These are phyloP conservation scores for Backusella luteola DNA, from an alignment of 192 early-diverging fungal genomes.

Conservation along the genomic window DNA sequence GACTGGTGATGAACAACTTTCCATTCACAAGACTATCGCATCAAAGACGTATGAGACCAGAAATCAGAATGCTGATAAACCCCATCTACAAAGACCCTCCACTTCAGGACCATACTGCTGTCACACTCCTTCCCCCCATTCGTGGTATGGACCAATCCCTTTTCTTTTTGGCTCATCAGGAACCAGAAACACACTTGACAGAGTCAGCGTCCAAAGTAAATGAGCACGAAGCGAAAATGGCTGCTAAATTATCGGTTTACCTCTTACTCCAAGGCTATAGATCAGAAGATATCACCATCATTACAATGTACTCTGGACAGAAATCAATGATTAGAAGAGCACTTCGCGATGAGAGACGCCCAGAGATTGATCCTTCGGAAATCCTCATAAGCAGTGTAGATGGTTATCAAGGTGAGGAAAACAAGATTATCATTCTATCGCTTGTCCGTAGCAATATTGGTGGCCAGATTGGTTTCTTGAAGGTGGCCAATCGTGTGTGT, in stretches of 20 bases:
- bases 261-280: conserved; percentile 52
- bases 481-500: conserved; percentile 56
- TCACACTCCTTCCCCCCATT: conserved; percentile 36
- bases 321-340: conserved; percentile 35
- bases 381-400: conserved; percentile 93
- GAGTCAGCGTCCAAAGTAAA: conserved; percentile 49
- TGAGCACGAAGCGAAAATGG: conserved; percentile 50
- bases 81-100: conserved; percentile 49
- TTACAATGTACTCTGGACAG: conserved; percentile 59
- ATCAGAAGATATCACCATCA: conserved; percentile 48
- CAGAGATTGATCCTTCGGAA: conserved; percentile 44
- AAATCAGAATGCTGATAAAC: conserved; percentile 46
- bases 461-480: conserved; percentile 84
- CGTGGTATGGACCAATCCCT: conserved; percentile 49
- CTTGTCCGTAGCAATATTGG: conserved; percentile 90
- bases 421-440: conserved; percentile 95
- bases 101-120: conserved; percentile 43
- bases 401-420: conserved; percentile 98
- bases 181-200: conserved; percentile 40
- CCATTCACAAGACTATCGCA: conserved; percentile 41
- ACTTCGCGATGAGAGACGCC: conserved; percentile 29
- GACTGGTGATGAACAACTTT: conserved; percentile 42
- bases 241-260: conserved; percentile 43
- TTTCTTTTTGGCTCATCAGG: conserved; percentile 48
- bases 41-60: conserved; percentile 59